These are phyloP conservation scores for Coemansia sp. DNA, from an alignment of 192 early-diverging fungal species.

Conservation along the genomic window DNA sequence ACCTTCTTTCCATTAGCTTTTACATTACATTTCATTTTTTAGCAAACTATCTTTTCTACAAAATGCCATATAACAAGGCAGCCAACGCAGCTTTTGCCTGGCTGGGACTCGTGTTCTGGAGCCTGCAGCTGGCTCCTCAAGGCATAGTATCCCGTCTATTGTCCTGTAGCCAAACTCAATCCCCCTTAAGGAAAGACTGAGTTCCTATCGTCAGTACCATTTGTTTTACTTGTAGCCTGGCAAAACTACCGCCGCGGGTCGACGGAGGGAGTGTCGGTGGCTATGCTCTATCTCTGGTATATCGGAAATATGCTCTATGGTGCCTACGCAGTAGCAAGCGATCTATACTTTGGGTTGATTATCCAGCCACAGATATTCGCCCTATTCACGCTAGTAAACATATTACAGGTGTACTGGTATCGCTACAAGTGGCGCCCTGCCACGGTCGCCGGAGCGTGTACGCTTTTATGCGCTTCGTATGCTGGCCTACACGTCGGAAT, in stretches of 20 bases:
- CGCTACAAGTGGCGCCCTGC: slow-evolving; percentile 23
- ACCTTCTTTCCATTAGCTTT: background rate
- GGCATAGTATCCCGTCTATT: slow-evolving; percentile 33
- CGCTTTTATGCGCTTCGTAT: slow-evolving; percentile 29
- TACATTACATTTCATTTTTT: slow-evolving; percentile 1
- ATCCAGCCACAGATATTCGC: slow-evolving; percentile 53
- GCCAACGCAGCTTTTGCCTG: slow-evolving; percentile 44
- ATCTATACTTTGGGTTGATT: slow-evolving; percentile 40
- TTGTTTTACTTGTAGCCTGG: slow-evolving; percentile 37
- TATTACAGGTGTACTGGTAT: slow-evolving; percentile 47
- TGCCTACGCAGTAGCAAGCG: slow-evolving; percentile 35
- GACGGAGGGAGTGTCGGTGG: slow-evolving; percentile 43
- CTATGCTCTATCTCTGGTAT: slow-evolving; percentile 52
- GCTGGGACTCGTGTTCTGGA: slow-evolving; percentile 51
- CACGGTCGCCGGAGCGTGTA: background rate
- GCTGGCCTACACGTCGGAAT: slow-evolving; percentile 43
- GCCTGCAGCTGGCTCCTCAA: slow-evolving; percentile 54
- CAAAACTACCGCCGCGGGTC: slow-evolving; percentile 51
- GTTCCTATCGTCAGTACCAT: slow-evolving; percentile 5
- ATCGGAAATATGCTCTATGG: slow-evolving; percentile 45
- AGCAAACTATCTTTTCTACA: background rate
- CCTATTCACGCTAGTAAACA: slow-evolving; percentile 44
- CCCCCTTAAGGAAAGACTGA: slow-evolving; percentile 15
- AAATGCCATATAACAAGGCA: slow-evolving; percentile 45
- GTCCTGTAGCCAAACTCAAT: background rate